Evolutionary conservation across 371 early-diverging fungal genomes (phyloP).

Genomic region (Rhizopus delemar): DNA sequence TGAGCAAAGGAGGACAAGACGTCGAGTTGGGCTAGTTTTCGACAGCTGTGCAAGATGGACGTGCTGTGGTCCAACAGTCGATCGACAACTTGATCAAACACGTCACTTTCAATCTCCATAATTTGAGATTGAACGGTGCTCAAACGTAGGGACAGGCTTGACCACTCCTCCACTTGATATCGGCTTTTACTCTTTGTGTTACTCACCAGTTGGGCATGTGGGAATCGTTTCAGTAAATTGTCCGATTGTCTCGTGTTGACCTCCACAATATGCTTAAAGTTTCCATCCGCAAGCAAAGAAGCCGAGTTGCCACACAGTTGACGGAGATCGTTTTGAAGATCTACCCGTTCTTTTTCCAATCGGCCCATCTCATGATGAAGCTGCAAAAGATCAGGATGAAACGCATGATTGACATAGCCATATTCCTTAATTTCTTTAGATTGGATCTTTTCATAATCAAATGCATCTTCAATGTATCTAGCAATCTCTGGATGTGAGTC

Average conservation of each 20-base stretch:
- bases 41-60: conserved; percentile 53
- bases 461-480: conserved; percentile 37
- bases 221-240: conserved; percentile 26
- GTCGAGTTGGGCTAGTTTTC: conserved; percentile 70
- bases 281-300: conserved; percentile 32
- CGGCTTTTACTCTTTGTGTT: conserved; percentile 47
- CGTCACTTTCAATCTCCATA: conserved; percentile 48
- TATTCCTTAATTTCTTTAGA: conserved; percentile 41
- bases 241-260: conserved; percentile 37
- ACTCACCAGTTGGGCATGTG: conserved; percentile 32
- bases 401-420: conserved; percentile 51
- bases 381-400: conserved; percentile 22
- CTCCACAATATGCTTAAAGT: conserved; percentile 59
- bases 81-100: conserved; percentile 44
- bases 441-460: conserved; percentile 44
- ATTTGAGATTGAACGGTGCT: conserved; percentile 51
- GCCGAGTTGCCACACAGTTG: conserved; percentile 41
- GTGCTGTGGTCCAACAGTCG: conserved; percentile 47
- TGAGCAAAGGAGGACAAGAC: conserved; percentile 64
- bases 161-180: conserved; percentile 55
- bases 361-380: conserved; percentile 30
- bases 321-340: conserved; percentile 32
- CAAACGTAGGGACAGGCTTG: conserved; percentile 50
- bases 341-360: conserved; percentile 24
- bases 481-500: conserved; percentile 38